Conservation (phyloP, 176 grass and related monocot species). For the Olyra latifolia region DNA sequence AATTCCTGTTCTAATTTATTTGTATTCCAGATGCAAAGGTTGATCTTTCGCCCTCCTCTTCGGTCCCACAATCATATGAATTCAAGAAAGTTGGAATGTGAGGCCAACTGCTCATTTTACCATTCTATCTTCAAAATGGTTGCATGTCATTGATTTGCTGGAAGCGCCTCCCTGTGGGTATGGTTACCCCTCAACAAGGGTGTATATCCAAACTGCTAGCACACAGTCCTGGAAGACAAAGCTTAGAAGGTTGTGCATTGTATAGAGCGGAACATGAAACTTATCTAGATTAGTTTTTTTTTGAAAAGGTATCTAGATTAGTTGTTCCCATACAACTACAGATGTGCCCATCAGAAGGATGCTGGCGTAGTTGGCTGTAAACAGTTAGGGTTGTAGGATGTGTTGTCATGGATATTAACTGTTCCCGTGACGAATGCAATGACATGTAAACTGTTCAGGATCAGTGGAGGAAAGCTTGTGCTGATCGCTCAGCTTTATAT, state of each 20-base stretch:
- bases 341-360: constrained; percentile 5
- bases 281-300: neutral
- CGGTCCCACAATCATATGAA: constrained; percentile 7
- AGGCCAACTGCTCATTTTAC: neutral
- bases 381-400: constrained; percentile 42
- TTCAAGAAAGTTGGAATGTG: constrained; percentile 30
- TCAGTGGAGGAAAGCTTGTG: constrained; percentile 19
- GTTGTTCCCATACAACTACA: constrained; percentile 15
- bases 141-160: neutral
- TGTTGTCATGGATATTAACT: constrained; percentile 8
- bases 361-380: constrained; percentile 41
- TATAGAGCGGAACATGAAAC: neutral
- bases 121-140: constrained; percentile 21
- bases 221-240: neutral
- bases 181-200: constrained; percentile 1
- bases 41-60: constrained; percentile 6
- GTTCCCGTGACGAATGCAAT: constrained; percentile 16
- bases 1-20: neutral
- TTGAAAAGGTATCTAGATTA: too few species aligned
- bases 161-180: constrained; percentile 10
- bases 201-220: constrained; percentile 14
- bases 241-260: neutral
- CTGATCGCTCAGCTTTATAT: constrained; percentile 13
- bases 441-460: constrained; percentile 11
- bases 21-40: constrained; percentile 39